phyloP scores from a whole-genome alignment of 1,139 yeast species.

The Hanseniaspora sp. region DNA sequence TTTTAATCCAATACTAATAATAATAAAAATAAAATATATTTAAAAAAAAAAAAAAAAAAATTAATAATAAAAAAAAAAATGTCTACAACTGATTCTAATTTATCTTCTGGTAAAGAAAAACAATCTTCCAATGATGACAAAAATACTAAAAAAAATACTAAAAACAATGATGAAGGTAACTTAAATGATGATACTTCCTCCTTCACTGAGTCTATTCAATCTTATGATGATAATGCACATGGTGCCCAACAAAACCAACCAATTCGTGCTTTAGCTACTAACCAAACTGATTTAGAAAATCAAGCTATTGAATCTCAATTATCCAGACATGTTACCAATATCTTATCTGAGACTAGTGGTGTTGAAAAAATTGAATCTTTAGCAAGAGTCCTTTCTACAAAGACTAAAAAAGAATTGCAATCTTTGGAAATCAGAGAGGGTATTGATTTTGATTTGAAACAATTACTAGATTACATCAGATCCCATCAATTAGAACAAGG shows the following conservation, averaged over 20 bases:
- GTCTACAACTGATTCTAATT: conserved; percentile 1
- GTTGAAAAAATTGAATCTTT: conserved; percentile 34
- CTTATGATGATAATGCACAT: conserved; percentile 13
- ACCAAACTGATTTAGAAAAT: conserved; percentile 19
- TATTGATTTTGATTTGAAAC: conserved; percentile 34
- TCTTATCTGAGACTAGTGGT: conserved; percentile 29
- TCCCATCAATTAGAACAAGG: conserved; percentile 34
- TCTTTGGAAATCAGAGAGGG: conserved; percentile 32
- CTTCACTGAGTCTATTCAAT: conserved; percentile 16
- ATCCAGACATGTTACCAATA: conserved; percentile 26
- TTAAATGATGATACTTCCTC: conserved; percentile 15
- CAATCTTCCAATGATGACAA: neutral
- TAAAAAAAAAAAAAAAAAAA: too few relatives aligned
- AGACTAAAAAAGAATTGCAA: conserved; percentile 32
- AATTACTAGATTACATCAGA: conserved; percentile 33
- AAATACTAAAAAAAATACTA: neutral
- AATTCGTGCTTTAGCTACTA: conserved; percentile 7
- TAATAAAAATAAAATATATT: too few relatives aligned
- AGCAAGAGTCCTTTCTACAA: conserved; percentile 35
- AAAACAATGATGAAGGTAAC: neutral
- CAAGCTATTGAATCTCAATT: conserved; percentile 25
- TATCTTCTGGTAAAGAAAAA: neutral
- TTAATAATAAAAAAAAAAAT: neutral
- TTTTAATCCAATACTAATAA: too few relatives aligned
- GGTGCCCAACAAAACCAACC: neutral